Base-by-base conservation (phyloP, 768 basidiomycete species). In the Dendrothele bispora region DNA sequence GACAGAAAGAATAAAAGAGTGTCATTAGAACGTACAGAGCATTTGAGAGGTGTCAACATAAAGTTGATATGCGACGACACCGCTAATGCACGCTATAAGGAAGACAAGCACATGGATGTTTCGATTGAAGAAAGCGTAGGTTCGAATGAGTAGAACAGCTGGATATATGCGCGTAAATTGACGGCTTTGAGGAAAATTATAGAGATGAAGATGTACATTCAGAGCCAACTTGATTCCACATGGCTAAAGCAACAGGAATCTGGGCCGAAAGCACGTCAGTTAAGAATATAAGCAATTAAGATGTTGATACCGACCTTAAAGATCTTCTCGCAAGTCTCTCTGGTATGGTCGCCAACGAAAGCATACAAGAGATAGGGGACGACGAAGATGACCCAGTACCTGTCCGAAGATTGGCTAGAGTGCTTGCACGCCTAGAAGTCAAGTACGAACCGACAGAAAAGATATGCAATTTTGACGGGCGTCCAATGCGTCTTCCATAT, bases 171-270 rank as follows among this genome's bases (percentile, higher is more conserved):
- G 46, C 51, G 28, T 53, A 40, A 52, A 51, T 37, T 39, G 46
- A 26, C 25, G 29, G 51, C 26, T 38, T 49, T 59, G 26, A 48
- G 35, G 28, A 10, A 17, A 34, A 49, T 48, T 46, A 50, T 50
- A 20, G 25, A 51, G 45, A 48, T 27, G 21, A 36, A 26, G 42
- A 68, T 74, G 51, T 52, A 84, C 86, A 83, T 70, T 90, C 86
- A 39, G 87, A 86, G 37, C 85, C 83, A 46, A 88, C 86, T 77
- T 90, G 88, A 57, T 91, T 91, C 87, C 87, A 90, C 82, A 89
- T 85, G 15, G 87, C 87, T 40, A 91, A 75, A 5, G 83, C 83
- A 48, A 90, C 88, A 5, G 88, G 88, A 43, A 89, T 81, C 88
- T 90, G 53, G 39, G 46, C 18, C 48, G 22, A 24, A n/a, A 42